Evolutionary conservation across 768 basidiomycete genomes (phyloP), one percentile per base, ranked within the genome.

Genomic region (Tylopilus balloui): DNA sequence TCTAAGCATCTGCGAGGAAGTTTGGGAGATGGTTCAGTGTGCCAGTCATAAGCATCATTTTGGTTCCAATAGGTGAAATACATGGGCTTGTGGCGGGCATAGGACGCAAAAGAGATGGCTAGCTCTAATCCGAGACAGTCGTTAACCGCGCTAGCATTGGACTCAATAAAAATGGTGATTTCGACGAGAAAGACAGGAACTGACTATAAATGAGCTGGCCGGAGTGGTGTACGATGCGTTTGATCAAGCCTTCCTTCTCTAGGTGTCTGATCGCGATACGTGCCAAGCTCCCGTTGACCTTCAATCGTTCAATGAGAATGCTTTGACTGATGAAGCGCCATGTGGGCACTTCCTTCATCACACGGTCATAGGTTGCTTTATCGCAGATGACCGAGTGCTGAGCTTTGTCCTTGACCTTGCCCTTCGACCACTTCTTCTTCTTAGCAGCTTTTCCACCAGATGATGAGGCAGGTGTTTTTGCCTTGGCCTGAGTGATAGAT

Each of bases 401-500:
- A 65, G 95, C 92, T 86, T 98, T 99, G 78, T 99, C 96, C 87
- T 99, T 99, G 73, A 99, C 96, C 78, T 98, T 98, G 70, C 96
- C 96, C 82, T 98, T 98, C 62, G 92, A 96, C 94, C 94, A 97
- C 83, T 98, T 98, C 91, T 98, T 98, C 83, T 98, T 98, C 83
- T 97, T 97, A 55, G 89, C 91, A 66, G 87, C 74, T 71, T 92
- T 92, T 68, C 88, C 86, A 58, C 87, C 85, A 57, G 80, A 73
- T 42, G 83, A 76, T 53, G 77, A 67, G 52, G 78, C 74, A 51
- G 85, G 72, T 58, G 89, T 73, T 65, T 84, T 76, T 76, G 85
- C 84, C 80, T 88, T 89, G 67, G 88, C 84, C 79, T 85, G 80
- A 72, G 44, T 48, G 46, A 57, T 7, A 20, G 37, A 51, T 60